Evolutionary conservation across 768 basidiomycete species (phyloP), one percentile per base, ranked within the genome.

Genomic region (Hygrophoropsis aurantiaca): DNA sequence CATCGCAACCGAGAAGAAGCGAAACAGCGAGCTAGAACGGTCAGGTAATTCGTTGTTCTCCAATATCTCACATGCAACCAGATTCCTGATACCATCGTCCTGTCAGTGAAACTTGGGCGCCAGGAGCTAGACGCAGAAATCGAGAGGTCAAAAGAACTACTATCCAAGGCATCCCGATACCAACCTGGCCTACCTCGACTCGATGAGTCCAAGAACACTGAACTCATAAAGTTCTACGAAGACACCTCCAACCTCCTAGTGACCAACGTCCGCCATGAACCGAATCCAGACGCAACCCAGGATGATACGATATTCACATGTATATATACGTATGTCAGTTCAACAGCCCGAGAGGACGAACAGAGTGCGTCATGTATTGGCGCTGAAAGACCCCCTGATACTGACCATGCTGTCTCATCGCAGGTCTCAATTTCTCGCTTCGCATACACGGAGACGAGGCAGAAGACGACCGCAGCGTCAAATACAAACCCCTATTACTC

Each of bases 221-320:
- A 76, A 57, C 75, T 85, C 35, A 75, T 92, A 55, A 74, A 74
- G 42, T 79, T 94, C 51, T 95, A 95, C 61, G 90, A 94, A 63
- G 90, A 94, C 57, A 65, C 91, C 53, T 91, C 90, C 1, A 90
- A 92, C 56, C 68, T 94, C 19, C 73, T 90, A 32, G 75, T 94
- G 19, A 72, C 79, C 3, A 78, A 73, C 42, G 55, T 90, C 61
- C 84, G 82, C 57, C 63, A 74, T 43, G 74, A 72, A 65, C 63
- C 21, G 64, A 67, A 42, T 43, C 62, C 74, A 15, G 70, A 75
- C 27, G 55, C 75, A 10, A 18, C 30, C n/a, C 23, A 44, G 7
- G 85, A 89, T 15, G 81, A 90, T 46, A 75, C 81, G 68, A 64
- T 71, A 11, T 75, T 84, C 51, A 77, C 70, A 5, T 94, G 90